Evolutionary conservation across 2,329 filamentous ascomycete genomes (phyloP).

Genomic region (Phaeosphaeriaceae sp.): DNA sequence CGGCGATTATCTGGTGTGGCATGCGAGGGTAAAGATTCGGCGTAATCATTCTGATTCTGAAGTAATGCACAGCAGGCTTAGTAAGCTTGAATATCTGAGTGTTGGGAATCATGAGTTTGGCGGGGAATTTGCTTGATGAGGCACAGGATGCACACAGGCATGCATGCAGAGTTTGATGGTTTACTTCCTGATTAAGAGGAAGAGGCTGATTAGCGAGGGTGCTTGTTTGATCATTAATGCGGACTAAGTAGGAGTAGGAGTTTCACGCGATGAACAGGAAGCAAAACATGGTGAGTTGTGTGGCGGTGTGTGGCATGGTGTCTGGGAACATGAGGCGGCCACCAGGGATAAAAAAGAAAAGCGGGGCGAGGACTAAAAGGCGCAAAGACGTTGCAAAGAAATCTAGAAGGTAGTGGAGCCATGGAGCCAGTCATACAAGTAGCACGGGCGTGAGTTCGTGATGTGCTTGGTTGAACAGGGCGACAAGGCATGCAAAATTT

Average conservation of each 20-base stretch:
- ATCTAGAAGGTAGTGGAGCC: constrained; percentile 30
- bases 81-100: constrained; percentile 4
- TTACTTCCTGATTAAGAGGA: constrained; percentile 27
- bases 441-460: constrained; percentile 21
- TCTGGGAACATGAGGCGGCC: constrained; percentile 28
- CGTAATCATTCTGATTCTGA: constrained; percentile 25
- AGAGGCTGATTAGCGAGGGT: constrained; percentile 2
- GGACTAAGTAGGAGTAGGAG: not conserved
- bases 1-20: constrained; percentile 21
- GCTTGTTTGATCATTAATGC: constrained; percentile 13
- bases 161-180: constrained; percentile 12
- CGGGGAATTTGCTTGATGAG: not conserved
- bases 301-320: constrained; percentile 15
- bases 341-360: constrained; percentile 21
- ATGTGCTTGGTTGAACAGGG: constrained; percentile 25
- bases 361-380: constrained; percentile 25
- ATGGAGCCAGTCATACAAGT: constrained; percentile 34
- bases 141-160: not conserved
- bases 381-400: constrained; percentile 30
- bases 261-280: constrained; percentile 10
- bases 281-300: constrained; percentile 35
- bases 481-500: constrained; percentile 33
- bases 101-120: not conserved
- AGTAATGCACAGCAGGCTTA: constrained; percentile 23
- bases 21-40: constrained; percentile 19